Evolutionary conservation across 108 stramenopile genomes (phyloP).

Genomic region (Pseudonitzschia pungens): DNA sequence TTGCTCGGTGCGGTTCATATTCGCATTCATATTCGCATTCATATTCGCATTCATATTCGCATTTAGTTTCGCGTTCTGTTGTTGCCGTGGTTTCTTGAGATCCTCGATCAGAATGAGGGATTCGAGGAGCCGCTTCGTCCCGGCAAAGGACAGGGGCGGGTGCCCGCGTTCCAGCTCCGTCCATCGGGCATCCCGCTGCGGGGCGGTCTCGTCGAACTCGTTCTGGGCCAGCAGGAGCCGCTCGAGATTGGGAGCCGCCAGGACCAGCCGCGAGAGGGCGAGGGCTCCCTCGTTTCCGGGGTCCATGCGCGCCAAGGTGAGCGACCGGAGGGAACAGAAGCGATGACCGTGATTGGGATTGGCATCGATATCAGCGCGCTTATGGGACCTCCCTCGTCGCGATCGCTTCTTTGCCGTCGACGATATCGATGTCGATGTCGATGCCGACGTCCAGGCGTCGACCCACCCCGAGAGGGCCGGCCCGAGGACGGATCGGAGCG

Average conservation of each 20-base stretch:
- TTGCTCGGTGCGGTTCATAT: background rate
- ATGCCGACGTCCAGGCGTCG: background rate
- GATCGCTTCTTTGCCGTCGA: background rate
- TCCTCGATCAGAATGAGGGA: conserved; percentile 4
- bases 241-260: background rate
- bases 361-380: too few species aligned
- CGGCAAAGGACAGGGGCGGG: conserved; percentile 5
- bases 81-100: background rate
- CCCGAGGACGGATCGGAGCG: background rate
- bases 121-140: conserved; percentile 4
- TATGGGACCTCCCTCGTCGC: background rate
- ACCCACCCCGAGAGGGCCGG: background rate
- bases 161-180: background rate
- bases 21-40: too few species aligned
- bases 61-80: too few species aligned
- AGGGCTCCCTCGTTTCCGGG: background rate
- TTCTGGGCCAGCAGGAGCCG: background rate
- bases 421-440: background rate
- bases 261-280: conserved; percentile 4
- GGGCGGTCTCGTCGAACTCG: background rate
- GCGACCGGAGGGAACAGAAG: background rate
- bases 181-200: background rate
- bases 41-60: too few species aligned
- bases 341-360: too few species aligned
- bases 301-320: background rate